Base-by-base conservation (phyloP, 306 rosid genomes). In the Castanospermum australe region DNA sequence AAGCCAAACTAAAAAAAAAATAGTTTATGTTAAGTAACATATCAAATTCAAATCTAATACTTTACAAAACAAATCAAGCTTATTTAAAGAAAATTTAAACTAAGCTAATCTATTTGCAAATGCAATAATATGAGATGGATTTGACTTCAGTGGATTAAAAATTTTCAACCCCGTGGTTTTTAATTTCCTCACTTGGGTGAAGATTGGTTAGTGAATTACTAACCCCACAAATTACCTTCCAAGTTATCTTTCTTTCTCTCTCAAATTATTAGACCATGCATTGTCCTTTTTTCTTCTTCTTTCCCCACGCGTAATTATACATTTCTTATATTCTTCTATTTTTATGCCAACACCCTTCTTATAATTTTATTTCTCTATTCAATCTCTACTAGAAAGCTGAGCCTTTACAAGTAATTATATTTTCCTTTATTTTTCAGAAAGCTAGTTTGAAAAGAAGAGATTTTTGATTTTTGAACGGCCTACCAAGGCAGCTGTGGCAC, bases 151-250 rank as follows among this genome's bases (percentile, higher is more conserved):
- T 59, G 57, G 28, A 45, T 62, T 5, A 70, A 30, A 18, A 77
- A 51, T 42, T 76, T 76, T 82, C 79, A 80, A 67, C 68, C 17
- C 22, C 72, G 21, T 75, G 5, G 21, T 33, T 62, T 77, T 33
- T n/a, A 42, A 59, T 79, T 79, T 73, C 71, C 52, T 60, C 66
- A 38, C 44, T 71, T 25, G 68, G 79, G 15, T 62, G 45, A 84
- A 76, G 82, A 72, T 80, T 62, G 86, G 79, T 82, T 82, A 61
- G 74, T 76, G 56, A 76, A 32, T 56, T 21, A 41, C 55, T 64
- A 47, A n/a, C 75, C 79, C 76, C 56, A 52, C 75, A 36, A 60
- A 32, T 35, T 14, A 45, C 61, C 61, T 71, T 35, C 77, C 38
- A 38, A 14, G 13, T 57, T 38, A 15, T 54, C 73, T 25, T 17